Base-by-base conservation (phyloP, 148 eudicot genomes). In the Rhododendron mucronatum region DNA sequence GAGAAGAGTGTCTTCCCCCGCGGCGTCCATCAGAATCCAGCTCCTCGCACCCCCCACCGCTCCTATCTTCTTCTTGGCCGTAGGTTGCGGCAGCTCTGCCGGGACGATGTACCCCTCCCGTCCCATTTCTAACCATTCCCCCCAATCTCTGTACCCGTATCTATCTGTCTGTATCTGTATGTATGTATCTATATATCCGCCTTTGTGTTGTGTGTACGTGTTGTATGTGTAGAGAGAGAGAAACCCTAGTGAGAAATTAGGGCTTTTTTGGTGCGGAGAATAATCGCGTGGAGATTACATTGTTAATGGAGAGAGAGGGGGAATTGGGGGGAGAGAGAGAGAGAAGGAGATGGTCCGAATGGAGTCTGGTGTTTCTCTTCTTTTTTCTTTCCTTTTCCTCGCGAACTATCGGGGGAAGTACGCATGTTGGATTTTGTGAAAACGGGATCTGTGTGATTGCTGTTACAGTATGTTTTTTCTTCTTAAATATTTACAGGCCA, bases 21-120 rank as follows among this genome's bases (percentile, higher is more conserved):
- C 53, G 0, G 90, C 85, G 82, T 91, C 93, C 84, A 95, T 80
- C 37, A 92, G 77, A 16, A 95, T 91, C 98, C 98, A 93, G 82
- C 89, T 91, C 73, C 93, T 81, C 1, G 89, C 84, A 20, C 91
- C 61, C 21, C 61, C 61, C 33, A 2, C 69, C 20, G 85, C 85
- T 23, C 86, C 53, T 9, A 9, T 9, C 85, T 89, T 89, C 90
- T 93, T 91, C 90, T 87, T 91, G 73, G 15, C 61, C 20, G 21
- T 23, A 2, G 55, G 87, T 63, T 87, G 30, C 71, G 33, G 88
- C 73, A 84, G 14, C 33, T 26, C 91, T 37, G 87, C 88, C 83
- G 91, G 88, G 57, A 90, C 94, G 67, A 88, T 65, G 55, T 86
- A 78, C 39, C 90, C 93, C 47, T 88, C 92, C 50, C 91, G 90